phyloP scores from a whole-genome alignment of 2,329 filamentous ascomycete species.

The Colletotrichum salicis region DNA sequence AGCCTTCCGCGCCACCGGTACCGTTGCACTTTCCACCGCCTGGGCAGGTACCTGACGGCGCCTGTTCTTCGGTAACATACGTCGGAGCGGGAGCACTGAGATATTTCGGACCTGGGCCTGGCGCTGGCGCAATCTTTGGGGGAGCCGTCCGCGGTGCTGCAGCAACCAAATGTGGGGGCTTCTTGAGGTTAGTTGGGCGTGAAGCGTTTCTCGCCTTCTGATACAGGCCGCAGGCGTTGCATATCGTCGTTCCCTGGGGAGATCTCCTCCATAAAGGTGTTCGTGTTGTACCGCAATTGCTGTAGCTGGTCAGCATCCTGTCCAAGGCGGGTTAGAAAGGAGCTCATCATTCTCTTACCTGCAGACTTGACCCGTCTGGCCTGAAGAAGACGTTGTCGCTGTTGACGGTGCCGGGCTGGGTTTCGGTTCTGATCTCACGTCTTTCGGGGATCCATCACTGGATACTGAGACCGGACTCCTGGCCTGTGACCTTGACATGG shows the following conservation, averaged over 20 bases:
- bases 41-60: constrained; percentile 86
- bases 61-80: constrained; percentile 81
- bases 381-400: constrained; percentile 37
- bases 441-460: constrained; percentile 30
- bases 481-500: constrained; percentile 30
- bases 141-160: constrained; percentile 55
- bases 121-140: constrained; percentile 46
- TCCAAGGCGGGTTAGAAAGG: neutral
- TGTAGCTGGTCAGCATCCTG: constrained; percentile 52
- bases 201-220: constrained; percentile 92
- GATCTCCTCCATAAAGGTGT: constrained; percentile 96
- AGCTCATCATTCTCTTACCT: constrained; percentile 59
- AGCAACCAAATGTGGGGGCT: constrained; percentile 67
- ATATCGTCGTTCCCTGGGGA: constrained; percentile 92
- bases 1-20: constrained; percentile 93
- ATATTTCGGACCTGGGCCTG: constrained; percentile 52
- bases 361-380: constrained; percentile 73
- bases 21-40: constrained; percentile 96
- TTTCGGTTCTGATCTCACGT: constrained; percentile 17
- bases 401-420: constrained; percentile 31
- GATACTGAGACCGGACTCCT: constrained; percentile 31
- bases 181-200: constrained; percentile 89
- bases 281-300: constrained; percentile 93
- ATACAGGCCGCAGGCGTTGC: constrained; percentile 97
- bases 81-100: constrained; percentile 65